Base-by-base conservation (phyloP, 75 land plant genomes). In the Sequoiadendron giganteum region DNA sequence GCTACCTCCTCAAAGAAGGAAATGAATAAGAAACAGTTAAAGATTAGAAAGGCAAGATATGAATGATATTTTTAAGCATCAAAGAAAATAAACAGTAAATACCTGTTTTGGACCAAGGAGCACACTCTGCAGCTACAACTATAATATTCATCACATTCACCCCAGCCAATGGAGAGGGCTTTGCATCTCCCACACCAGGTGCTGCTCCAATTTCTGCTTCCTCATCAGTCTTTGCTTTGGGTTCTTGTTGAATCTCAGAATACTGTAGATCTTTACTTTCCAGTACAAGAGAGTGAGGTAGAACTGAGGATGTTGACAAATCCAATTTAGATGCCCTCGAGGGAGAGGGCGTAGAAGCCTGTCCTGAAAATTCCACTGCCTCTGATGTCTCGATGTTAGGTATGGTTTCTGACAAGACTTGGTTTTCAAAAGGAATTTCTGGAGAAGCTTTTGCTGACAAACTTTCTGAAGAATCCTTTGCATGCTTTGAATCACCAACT, bases 71-170 rank as follows among this genome's bases (percentile, higher is more conserved):
- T 16, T 87, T 49, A 87, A 76, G 70, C 5, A 19, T 86, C 85
- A 25, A 38, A 73, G 3, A 45, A 73, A 68, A 87, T 91, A 73
- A 85, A 83, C 10, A 15, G 58, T 10, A 40, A 47, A 13, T 93
- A 95, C 99, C 99, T 87, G 99, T 98, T 90, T 98, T 98, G 18
- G 95, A 94, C 99, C 99, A 98, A 72, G 99, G 99, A 87, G 99
- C 96, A 94, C 99, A 98, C 92, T 98, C 99, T 55, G 95, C 94
- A 84, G 99, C 95, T 48, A 98, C 95, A 52, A 95, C 39, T 88
- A 98, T 91, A 79, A 98, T 70, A 88, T 98, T 98, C 99, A 98
- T 97, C 39, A 95, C 99, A 93, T 98, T 94, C 1, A 89, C 84
- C 56, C 97, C 99, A 34, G 99, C 99, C 92, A 95, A 90, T n/a